phyloP scores from a whole-genome alignment of 2,329 filamentous ascomycete genomes.

The Diplocarpon mali region DNA sequence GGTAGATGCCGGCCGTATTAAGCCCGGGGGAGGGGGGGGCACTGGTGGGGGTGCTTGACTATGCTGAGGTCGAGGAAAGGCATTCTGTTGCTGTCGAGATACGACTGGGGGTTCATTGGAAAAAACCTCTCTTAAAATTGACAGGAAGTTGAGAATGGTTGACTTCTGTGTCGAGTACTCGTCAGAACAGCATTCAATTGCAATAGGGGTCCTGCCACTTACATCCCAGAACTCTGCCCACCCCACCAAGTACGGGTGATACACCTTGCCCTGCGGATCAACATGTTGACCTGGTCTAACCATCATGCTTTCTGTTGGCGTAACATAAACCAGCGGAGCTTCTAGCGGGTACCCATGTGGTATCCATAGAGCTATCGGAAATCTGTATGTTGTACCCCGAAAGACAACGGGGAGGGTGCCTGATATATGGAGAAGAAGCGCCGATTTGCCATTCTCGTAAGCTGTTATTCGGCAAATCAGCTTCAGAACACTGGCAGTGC shows the following conservation, averaged over 20 bases:
- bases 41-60: slow-evolving; percentile 48
- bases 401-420: slow-evolving; percentile 90
- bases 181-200: slow-evolving; percentile 1
- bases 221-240: slow-evolving; percentile 90
- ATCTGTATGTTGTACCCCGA: slow-evolving; percentile 78
- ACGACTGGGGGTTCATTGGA: slow-evolving; percentile 90
- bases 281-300: slow-evolving; percentile 92
- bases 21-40: slow-evolving; percentile 61
- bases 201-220: slow-evolving; percentile 30
- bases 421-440: slow-evolving; percentile 73
- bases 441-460: slow-evolving; percentile 77
- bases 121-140: slow-evolving; percentile 76
- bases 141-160: slow-evolving; percentile 70
- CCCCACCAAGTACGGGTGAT: slow-evolving; percentile 87
- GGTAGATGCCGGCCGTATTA: slow-evolving; percentile 40
- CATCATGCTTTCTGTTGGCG: slow-evolving; percentile 76
- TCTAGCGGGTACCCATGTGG: slow-evolving; percentile 83
- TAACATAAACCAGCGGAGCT: slow-evolving; percentile 79
- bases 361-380: slow-evolving; percentile 87
- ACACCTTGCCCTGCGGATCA: slow-evolving; percentile 82
- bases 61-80: slow-evolving; percentile 28
- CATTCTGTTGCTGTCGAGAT: slow-evolving; percentile 49
- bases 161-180: slow-evolving; percentile 49
- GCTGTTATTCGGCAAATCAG: slow-evolving; percentile 40
- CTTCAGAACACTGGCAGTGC: slow-evolving; percentile 10